These are phyloP conservation scores for Ophiocordyceps sinensis DNA, from an alignment of 2,329 filamentous ascomycete genomes.

Conservation along the genomic window DNA sequence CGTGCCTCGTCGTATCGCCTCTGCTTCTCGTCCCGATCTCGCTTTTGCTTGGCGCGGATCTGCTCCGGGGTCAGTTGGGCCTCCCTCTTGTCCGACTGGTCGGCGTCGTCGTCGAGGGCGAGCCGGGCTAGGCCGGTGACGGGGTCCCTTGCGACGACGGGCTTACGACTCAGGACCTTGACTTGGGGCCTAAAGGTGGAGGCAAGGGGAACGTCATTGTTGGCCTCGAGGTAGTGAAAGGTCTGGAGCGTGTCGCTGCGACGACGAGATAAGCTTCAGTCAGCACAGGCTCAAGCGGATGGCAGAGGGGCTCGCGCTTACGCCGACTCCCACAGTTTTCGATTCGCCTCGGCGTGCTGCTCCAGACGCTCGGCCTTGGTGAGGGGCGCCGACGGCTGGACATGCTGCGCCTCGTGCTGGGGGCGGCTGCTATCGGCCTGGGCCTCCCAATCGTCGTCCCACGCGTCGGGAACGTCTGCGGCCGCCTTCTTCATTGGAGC, in stretches of 20 bases:
- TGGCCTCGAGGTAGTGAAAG: slow-evolving; percentile 60
- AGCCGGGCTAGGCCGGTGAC: slow-evolving; percentile 31
- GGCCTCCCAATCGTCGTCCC: slow-evolving; percentile 82
- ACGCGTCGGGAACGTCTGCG: slow-evolving; percentile 53
- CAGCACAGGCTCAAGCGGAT: background rate
- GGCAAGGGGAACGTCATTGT: slow-evolving; percentile 42
- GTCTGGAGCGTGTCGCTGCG: slow-evolving; percentile 58
- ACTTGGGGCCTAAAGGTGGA: slow-evolving; percentile 67
- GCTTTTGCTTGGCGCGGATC: slow-evolving; percentile 60
- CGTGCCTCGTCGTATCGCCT: slow-evolving; percentile 78
- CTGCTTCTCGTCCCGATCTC: slow-evolving; percentile 79
- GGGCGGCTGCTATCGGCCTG: slow-evolving; percentile 48
- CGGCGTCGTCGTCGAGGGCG: slow-evolving; percentile 29
- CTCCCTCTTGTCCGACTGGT: slow-evolving; percentile 48
- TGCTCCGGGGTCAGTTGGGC: slow-evolving; percentile 59
- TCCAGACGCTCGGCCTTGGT: slow-evolving; percentile 66
- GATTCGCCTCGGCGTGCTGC: slow-evolving; percentile 70
- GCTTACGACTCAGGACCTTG: slow-evolving; percentile 75
- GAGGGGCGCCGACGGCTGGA: slow-evolving; percentile 19
- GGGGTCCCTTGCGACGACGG: slow-evolving; percentile 45
- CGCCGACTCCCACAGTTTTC: slow-evolving; percentile 81
- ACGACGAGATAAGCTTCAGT: background rate
- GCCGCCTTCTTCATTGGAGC: slow-evolving; percentile 29
- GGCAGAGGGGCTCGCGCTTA: slow-evolving; percentile 25
- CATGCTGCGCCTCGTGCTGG: slow-evolving; percentile 12